A percentile compares a stretch with the other conserved stretches of the same genome.
Evolutionary conservation across 371 early-diverging fungal species (phyloP).

Genomic region (Apophysomyces sp.): DNA sequence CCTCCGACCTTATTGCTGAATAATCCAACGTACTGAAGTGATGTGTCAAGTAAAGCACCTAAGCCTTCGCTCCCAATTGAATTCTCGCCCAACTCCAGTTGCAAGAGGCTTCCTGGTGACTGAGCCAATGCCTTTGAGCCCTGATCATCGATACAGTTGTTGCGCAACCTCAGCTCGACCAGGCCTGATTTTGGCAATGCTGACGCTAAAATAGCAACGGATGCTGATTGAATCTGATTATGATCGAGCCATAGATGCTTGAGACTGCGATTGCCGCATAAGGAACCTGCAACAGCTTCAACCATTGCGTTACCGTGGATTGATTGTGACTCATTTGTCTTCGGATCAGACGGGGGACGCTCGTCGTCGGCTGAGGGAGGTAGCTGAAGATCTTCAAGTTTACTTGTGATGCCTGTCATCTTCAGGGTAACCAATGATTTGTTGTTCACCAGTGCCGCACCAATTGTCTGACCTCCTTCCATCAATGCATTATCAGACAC

Average conservation of each 20-base stretch:
- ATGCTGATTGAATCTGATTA: slow-evolving; percentile 30
- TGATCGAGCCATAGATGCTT: slow-evolving; percentile 51
- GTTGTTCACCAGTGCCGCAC: slow-evolving; percentile 33
- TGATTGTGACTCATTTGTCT: slow-evolving; percentile 20
- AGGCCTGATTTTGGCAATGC: slow-evolving; percentile 11
- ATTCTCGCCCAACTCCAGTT: slow-evolving; percentile 55
- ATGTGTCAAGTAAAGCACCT: slow-evolving; percentile 32
- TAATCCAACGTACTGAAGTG: slow-evolving; percentile 46
- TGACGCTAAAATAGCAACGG: slow-evolving; percentile 7
- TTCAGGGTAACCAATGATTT: slow-evolving; percentile 36
- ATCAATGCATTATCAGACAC: slow-evolving; percentile 56
- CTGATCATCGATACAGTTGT: slow-evolving; percentile 54
- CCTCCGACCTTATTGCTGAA: slow-evolving; percentile 50
- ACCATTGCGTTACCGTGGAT: slow-evolving; percentile 48
- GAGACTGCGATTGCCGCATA: slow-evolving; percentile 30
- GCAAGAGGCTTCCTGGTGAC: slow-evolving; percentile 7
- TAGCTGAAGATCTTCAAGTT: slow-evolving; percentile 27
- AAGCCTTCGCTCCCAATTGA: slow-evolving; percentile 42
- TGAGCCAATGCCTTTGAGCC: slow-evolving; percentile 41
- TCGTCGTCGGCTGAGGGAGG: slow-evolving; percentile 28
- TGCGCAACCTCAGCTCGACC: slow-evolving; percentile 43
- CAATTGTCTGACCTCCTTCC: slow-evolving; percentile 43
- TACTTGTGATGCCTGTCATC: slow-evolving; percentile 40
- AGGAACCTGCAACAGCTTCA: slow-evolving; percentile 24
- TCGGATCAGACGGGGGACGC: slow-evolving; percentile 7